A percentile compares a stretch with the other conserved stretches of the same genome.
Evolutionary conservation across 352 stramenopile genomes (phyloP).

Genomic region (Pythium dissotocum): DNA sequence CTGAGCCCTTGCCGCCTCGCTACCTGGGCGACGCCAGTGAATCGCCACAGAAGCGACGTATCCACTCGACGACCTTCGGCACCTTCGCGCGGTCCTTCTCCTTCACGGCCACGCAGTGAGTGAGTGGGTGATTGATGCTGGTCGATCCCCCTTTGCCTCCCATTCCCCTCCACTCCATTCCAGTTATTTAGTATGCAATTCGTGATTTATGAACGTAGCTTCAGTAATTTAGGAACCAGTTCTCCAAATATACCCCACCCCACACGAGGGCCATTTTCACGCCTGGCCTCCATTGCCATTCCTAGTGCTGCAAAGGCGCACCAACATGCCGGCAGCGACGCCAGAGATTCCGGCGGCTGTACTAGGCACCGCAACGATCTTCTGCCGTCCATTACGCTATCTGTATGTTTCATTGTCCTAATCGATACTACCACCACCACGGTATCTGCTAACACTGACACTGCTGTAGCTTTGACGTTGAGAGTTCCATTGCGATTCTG

Average conservation of each 20-base stretch:
- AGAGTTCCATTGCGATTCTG: slow-evolving; percentile 38
- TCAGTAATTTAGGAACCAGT: slow-evolving; percentile 6
- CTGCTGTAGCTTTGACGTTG: slow-evolving; percentile 45
- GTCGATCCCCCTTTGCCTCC: too few relatives aligned
- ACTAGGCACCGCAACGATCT: slow-evolving; percentile 42
- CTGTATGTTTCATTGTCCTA: slow-evolving; percentile 29
- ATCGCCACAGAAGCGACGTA: slow-evolving; percentile 68
- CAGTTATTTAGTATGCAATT: slow-evolving; percentile 18
- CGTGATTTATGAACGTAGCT: slow-evolving; percentile 8
- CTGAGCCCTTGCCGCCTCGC: slow-evolving; percentile 47
- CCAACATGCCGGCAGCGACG: not conserved
- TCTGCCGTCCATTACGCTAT: slow-evolving; percentile 55
- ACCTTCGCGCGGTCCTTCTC: slow-evolving; percentile 76
- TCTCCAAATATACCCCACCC: slow-evolving; percentile 6
- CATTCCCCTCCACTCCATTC: not conserved
- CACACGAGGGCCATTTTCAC: not conserved
- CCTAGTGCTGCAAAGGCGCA: not conserved
- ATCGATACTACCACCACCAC: too few relatives aligned
- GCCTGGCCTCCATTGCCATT: not conserved
- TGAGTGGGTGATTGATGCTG: not conserved
- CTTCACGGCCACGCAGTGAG: slow-evolving; percentile 36
- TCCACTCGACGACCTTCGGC: slow-evolving; percentile 80
- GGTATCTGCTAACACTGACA: too few relatives aligned
- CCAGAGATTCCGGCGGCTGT: slow-evolving; percentile 15
- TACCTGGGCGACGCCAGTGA: slow-evolving; percentile 57